Percentiles rank a stretch among this genome's conserved stretches.
These are phyloP conservation scores for Umbellularia californica DNA, from an alignment of 164 flowering plant species.

Conservation along the genomic window DNA sequence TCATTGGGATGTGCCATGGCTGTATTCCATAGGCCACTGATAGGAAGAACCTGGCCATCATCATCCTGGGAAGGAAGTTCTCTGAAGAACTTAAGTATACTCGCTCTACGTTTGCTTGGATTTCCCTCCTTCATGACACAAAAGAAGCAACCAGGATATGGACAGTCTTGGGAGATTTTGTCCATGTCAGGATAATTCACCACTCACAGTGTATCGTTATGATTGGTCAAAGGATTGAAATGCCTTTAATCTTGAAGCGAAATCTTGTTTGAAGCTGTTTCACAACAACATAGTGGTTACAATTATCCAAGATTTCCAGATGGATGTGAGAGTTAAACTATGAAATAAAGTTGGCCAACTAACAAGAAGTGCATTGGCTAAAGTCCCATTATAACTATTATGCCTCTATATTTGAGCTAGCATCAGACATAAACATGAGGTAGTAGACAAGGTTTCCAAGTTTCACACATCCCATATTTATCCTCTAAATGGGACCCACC, in stretches of 20 bases:
- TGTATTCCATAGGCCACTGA: conserved; percentile 98
- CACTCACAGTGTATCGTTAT: background rate
- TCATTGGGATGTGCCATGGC: conserved; percentile 99
- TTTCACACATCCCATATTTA: too few relatives aligned
- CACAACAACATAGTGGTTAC: background rate
- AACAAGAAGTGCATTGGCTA: background rate
- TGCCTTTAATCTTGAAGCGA: background rate
- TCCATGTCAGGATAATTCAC: conserved; percentile 43
- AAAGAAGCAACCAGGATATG: conserved; percentile 97
- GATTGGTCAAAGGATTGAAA: background rate
- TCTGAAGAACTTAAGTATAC: conserved; percentile 83
- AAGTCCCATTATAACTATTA: too few relatives aligned
- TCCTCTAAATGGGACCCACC: too few relatives aligned
- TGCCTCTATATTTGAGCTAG: too few relatives aligned
- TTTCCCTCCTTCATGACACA: conserved; percentile 98
- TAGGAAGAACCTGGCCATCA: conserved; percentile 98
- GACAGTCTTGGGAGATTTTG: conserved; percentile 74
- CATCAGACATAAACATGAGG: too few relatives aligned
- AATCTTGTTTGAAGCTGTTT: background rate
- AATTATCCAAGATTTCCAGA: background rate
- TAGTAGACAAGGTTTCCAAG: too few relatives aligned
- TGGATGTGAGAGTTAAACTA: too few relatives aligned
- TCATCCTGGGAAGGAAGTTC: conserved; percentile 97
- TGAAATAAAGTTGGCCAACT: background rate
- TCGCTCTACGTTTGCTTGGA: conserved; percentile 84